Evolutionary conservation across 345 rosid species (phyloP), one percentile per base, ranked within the genome.

Genomic region (Syzygium jambos): DNA sequence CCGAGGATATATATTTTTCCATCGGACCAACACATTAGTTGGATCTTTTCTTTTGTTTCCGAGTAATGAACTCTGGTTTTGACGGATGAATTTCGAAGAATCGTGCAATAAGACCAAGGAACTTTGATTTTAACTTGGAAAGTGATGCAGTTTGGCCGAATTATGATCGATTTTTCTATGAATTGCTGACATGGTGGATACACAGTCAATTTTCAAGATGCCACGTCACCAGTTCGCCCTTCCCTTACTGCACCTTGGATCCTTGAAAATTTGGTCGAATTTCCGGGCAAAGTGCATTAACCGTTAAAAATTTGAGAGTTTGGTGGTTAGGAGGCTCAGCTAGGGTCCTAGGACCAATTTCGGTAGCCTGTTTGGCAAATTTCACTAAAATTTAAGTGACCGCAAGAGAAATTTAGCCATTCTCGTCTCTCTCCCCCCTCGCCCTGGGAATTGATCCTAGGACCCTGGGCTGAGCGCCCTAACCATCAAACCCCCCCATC

Each of bases 21-120:
- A 43, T 43, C 46, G 7, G 46, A 6, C 7, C 46, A 43, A 43
- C 46, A 5, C 46, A 43, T 43, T 43, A 6, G 46, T 43, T 43
- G 46, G 46, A 43, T 43, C 7, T 43, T 43, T 43, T 43, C 46
- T 43, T 43, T 43, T 43, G 7, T 43, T 2, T 7, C 4, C 3
- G 27, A 56, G 61, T 19, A 54, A 54, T 6, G 3, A 16, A 23
- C 4, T 30, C 23, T 11, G 1, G 16, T 30, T 6, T 0, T 0
- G 2, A 30, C 2, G 3, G 17, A 10, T 30, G 6, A 30, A 19
- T 8, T 65, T 0, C 23, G 4, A 68, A 16, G 5, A 65, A 29
- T 8, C 0, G 6, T 29, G 5, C 11, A 15, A 16, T 16, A 3
- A 16, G 17, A 30, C 17, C 5, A 16, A 0, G 6, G 4, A 68